Conservation (phyloP, 2,329 filamentous ascomycete species). For the Alternaria brassicicola region DNA sequence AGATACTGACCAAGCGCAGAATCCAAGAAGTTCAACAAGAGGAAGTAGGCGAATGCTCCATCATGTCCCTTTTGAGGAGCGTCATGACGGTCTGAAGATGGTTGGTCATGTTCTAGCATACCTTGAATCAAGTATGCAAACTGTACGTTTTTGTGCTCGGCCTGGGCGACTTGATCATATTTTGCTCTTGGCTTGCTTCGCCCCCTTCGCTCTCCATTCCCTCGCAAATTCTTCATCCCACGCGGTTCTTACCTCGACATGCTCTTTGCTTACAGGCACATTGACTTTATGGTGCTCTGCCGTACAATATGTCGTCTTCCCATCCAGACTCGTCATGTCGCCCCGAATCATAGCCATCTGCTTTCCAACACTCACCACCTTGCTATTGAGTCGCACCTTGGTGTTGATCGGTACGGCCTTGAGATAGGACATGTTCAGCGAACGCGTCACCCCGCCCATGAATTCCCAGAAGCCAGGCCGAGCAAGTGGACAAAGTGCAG, state of each 20-base stretch:
- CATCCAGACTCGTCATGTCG: slow-evolving; percentile 57
- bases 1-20: slow-evolving; percentile 36
- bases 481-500: slow-evolving; percentile 57
- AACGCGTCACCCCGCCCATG: slow-evolving; percentile 58
- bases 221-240: slow-evolving; percentile 55
- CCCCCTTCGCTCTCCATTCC: slow-evolving; percentile 27
- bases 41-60: slow-evolving; percentile 39
- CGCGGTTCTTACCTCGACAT: slow-evolving; percentile 47
- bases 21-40: slow-evolving; percentile 57
- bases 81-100: not conserved
- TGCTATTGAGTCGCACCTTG: slow-evolving; percentile 52
- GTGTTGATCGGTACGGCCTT: slow-evolving; percentile 56
- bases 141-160: not conserved
- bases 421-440: slow-evolving; percentile 59
- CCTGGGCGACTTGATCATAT: slow-evolving; percentile 13
- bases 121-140: slow-evolving; percentile 17
- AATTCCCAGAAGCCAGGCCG: slow-evolving; percentile 60
- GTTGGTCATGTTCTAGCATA: not conserved
- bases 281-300: slow-evolving; percentile 61
- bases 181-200: slow-evolving; percentile 23
- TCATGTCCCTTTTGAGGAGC: not conserved
- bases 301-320: slow-evolving; percentile 56
- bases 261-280: slow-evolving; percentile 49
- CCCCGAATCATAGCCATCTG: slow-evolving; percentile 61
- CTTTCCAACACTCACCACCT: slow-evolving; percentile 55